Percentiles rank a stretch among this genome's conserved stretches.
Evolutionary conservation across 257 asterid species (phyloP).

Genomic region (Hygrophila difformis): DNA sequence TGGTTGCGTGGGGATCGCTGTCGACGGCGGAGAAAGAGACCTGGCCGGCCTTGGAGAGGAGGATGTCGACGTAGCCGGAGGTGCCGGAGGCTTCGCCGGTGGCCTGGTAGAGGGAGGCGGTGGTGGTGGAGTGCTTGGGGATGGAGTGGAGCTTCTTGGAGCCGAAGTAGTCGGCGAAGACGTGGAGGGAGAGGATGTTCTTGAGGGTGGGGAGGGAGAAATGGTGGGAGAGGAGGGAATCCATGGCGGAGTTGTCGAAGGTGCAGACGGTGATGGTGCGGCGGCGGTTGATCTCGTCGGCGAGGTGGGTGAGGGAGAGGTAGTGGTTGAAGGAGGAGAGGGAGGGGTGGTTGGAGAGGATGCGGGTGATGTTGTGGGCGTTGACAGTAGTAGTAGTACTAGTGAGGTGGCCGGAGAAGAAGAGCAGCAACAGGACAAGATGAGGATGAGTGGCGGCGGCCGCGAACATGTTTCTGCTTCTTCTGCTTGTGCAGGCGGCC

Average conservation of each 20-base stretch:
- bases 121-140: slow-evolving; percentile 37
- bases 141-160: slow-evolving; percentile 47
- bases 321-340: slow-evolving; percentile 64
- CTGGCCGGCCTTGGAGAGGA: slow-evolving; percentile 44
- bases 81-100: slow-evolving; percentile 59
- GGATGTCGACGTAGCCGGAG: slow-evolving; percentile 50
- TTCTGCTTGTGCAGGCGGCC: no score
- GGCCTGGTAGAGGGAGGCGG: slow-evolving; percentile 57
- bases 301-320: slow-evolving; percentile 56
- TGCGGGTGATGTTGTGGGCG: slow-evolving; percentile 50
- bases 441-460: no score
- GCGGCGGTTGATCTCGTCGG: slow-evolving; percentile 55
- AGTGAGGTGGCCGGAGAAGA: no score
- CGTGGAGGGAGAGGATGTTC: slow-evolving; percentile 50
- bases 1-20: slow-evolving; percentile 17
- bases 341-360: slow-evolving; percentile 48
- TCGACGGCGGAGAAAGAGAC: slow-evolving; percentile 40
- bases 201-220: slow-evolving; percentile 29
- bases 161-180: slow-evolving; percentile 54
- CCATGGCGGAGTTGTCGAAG: slow-evolving; percentile 52
- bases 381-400: no score
- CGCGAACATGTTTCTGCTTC: no score
- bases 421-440: no score
- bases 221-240: slow-evolving; percentile 34
- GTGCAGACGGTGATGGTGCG: slow-evolving; percentile 59